Evolutionary conservation across 2,329 filamentous ascomycete genomes (phyloP).

Genomic region (Pseudopyrenochaeta lycopersici): DNA sequence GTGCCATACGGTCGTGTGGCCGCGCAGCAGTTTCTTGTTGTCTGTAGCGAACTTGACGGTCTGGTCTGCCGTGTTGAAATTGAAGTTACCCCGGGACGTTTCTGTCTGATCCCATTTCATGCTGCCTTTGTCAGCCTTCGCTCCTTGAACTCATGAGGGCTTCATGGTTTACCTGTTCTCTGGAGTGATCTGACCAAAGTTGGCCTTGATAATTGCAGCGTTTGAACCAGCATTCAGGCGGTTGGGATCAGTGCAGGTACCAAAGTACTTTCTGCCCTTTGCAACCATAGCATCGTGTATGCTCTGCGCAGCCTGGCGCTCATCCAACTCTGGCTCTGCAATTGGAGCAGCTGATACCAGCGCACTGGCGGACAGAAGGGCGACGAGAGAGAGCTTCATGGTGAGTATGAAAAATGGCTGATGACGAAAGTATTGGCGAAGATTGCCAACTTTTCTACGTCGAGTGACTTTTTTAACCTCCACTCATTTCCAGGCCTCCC

Average conservation of each 20-base stretch:
- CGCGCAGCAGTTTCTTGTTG: constrained; percentile 68
- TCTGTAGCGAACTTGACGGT: constrained; percentile 65
- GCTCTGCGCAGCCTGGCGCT: constrained; percentile 53
- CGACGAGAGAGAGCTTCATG: constrained; percentile 45
- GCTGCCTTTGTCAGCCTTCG: constrained; percentile 39
- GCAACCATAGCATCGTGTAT: constrained; percentile 67
- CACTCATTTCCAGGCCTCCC: neutral
- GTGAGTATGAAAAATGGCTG: neutral
- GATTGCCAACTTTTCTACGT: neutral
- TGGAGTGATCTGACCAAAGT: constrained; percentile 72
- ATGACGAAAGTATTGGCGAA: constrained; percentile 49
- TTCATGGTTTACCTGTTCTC: constrained; percentile 62
- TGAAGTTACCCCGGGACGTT: constrained; percentile 52
- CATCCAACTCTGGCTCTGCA: constrained; percentile 38
- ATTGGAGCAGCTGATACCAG: constrained; percentile 38
- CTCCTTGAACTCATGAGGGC: neutral
- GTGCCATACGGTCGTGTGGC: constrained; percentile 74
- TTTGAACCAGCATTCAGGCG: constrained; percentile 62
- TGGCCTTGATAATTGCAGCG: constrained; percentile 66
- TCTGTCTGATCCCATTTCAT: constrained; percentile 75
- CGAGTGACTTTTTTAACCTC: neutral
- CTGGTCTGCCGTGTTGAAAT: constrained; percentile 65
- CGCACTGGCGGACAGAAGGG: constrained; percentile 40
- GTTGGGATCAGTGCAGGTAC: constrained; percentile 65
- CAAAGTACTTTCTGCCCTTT: constrained; percentile 74